Evolutionary conservation across 306 rosid species (phyloP).

Genomic region (Fagus crenata): DNA sequence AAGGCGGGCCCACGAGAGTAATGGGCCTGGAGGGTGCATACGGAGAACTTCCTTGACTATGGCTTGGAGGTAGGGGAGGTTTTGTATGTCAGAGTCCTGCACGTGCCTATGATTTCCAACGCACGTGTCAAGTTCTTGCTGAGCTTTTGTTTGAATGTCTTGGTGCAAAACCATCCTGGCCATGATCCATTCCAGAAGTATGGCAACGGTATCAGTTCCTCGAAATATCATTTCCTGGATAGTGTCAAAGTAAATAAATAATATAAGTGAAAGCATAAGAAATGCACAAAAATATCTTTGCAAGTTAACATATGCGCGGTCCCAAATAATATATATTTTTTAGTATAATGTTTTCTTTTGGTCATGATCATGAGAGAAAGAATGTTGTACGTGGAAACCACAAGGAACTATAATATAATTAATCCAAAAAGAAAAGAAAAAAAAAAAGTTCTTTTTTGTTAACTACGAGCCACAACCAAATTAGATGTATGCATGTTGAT

Average conservation of each 20-base stretch:
- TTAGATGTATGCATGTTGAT: too few species aligned
- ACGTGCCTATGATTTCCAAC: slow-evolving; percentile 49
- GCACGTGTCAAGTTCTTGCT: slow-evolving; percentile 59
- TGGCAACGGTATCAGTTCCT: slow-evolving; percentile 82
- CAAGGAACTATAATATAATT: not conserved
- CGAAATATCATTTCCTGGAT: slow-evolving; percentile 82
- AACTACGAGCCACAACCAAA: not conserved
- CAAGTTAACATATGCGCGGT: not conserved
- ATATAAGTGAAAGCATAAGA: not conserved
- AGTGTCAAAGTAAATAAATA: not conserved
- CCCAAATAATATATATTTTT: too few species aligned
- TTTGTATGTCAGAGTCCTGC: slow-evolving; percentile 62
- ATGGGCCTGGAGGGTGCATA: slow-evolving; percentile 85
- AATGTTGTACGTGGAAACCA: slow-evolving; percentile 33
- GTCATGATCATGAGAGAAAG: not conserved
- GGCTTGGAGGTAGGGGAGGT: slow-evolving; percentile 71
- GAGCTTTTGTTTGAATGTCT: slow-evolving; percentile 66
- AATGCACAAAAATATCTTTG: not conserved
- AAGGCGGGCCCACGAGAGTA: slow-evolving; percentile 93
- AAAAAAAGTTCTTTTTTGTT: not conserved
- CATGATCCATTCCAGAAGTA: slow-evolving; percentile 83
- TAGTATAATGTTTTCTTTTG: too few species aligned
- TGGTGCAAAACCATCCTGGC: slow-evolving; percentile 78
- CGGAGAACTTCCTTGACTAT: slow-evolving; percentile 86
- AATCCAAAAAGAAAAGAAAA: not conserved